Evolutionary conservation across 805 yeast species (phyloP), one percentile per base, ranked within the genome.

Genomic region (Zygoascus biomembranicola): DNA sequence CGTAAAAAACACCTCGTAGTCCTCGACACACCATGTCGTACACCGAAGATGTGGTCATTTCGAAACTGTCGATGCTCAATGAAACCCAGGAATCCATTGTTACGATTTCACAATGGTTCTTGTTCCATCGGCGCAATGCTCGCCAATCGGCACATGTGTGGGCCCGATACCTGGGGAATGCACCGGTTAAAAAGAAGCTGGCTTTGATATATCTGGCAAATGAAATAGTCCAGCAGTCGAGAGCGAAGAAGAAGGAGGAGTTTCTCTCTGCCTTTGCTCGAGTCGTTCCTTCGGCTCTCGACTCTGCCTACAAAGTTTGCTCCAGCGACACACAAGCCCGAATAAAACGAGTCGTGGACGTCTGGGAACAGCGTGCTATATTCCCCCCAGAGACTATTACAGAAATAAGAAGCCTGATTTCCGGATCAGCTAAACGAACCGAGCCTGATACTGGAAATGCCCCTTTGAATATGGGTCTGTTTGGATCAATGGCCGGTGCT

Each of bases 151-250:
- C 83, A 9, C 63, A 67, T 28, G 69, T 76, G 5, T 84, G 89
- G 89, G 66, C 73, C 8, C 60, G 65, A 26, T 72, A 68, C 41
- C 35, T 41, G 18, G 26, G 31, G 23, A 16, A 43, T 18, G 49
- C 50, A 8, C 44, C 43, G 8, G 32, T 43, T 2, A 39, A 16
- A 19, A 49, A 77, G 60, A 77, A 75, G 55, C 73, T 84, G 50
- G 75, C 84, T 1, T 68, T 85, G 53, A 73, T 88, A 23, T 88
- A 88, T 62, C 71, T 88, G 13, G 84, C 85, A 50, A 88, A 88
- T 66, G 96, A 88, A 59, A 82, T 88, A 20, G 84, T 87, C 1
- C 96, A 88, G 67, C 85, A 85, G 64, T 80, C 90, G 2, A 75
- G 82, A 55, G 81, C 84, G 35, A 80, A 81, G 60, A 74, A 78